Base-by-base conservation (phyloP, 1,139 yeast genomes). In the Suhomyces atakaporum region DNA sequence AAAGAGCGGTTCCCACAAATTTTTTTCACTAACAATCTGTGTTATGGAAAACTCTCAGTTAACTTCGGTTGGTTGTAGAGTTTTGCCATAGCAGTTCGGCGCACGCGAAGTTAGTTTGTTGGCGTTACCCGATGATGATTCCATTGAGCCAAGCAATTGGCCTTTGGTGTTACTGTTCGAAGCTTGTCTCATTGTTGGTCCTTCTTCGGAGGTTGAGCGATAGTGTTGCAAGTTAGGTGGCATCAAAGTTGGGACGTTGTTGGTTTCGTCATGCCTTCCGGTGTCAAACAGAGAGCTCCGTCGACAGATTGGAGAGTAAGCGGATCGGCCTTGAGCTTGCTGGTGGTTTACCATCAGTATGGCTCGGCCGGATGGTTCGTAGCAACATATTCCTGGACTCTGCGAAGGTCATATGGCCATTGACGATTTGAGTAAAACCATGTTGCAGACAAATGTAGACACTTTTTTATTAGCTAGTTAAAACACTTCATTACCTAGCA, bases 321-420 rank as follows among this genome's bases (percentile, higher is more conserved):
- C 79, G 66, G 67, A 62, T 58, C 57, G 80, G 75, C 62, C 78
- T 83, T 79, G 89, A 83, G 80, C 76, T 82, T 86, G 73, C 73
- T 54, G 35, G 43, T 32, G 38, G 43, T 29, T 49, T 40, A 34
- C 44, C 46, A 39, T 40, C 31, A 34, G 42, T 42, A 81, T 49
- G 76, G 84, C 77, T 79, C 82, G 81, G 61, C 70, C 71, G 46
- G 38, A 53, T 58, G 41, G 56, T 56, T 53, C 67, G 75, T 61
- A 71, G 88, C 90, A 77, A 84, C 87, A 84, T 84, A 84, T 84
- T 84, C 94, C 94, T 84, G 82, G 72, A 81, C 92, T 76, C 85
- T 83, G 81, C 87, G 89, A 73, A 84, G 81, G 85, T 67, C 80
- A 66, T 76, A 27, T 77, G 85, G 76, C 87, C 76, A 47, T 66